phyloP scores from a whole-genome alignment of 495 filamentous ascomycete genomes.

The Pseudotulostoma volvatum region DNA sequence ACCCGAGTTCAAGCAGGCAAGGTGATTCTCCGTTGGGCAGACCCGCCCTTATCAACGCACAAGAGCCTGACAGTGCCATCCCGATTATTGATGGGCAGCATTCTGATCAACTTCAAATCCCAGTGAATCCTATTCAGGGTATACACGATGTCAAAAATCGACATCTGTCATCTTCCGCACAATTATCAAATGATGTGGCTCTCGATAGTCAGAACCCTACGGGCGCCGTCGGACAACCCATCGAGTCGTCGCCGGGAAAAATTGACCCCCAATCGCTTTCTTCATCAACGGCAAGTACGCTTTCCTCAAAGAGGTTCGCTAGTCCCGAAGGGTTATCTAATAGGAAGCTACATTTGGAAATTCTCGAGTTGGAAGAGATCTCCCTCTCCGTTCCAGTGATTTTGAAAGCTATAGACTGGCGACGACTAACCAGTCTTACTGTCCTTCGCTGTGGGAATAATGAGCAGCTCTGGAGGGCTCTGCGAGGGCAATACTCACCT shows the following conservation, averaged over 20 bases:
- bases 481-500: constrained; percentile 61
- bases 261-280: constrained; percentile 1
- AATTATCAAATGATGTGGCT: neutral
- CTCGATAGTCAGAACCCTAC: neutral
- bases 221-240: neutral
- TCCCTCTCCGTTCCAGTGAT: constrained; percentile 53
- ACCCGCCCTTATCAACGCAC: neutral
- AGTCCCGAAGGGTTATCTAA: constrained; percentile 4
- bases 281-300: neutral
- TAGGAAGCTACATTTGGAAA: constrained; percentile 48
- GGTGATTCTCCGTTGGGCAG: neutral
- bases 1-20: neutral
- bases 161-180: neutral
- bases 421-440: constrained; percentile 57
- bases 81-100: neutral
- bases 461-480: constrained; percentile 65
- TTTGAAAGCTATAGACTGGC: constrained; percentile 65
- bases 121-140: neutral
- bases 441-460: constrained; percentile 65
- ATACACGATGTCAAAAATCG: neutral
- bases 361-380: constrained; percentile 72
- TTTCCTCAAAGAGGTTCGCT: neutral
- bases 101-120: neutral
- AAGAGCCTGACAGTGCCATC: neutral
- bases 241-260: neutral